These are phyloP conservation scores for Linum trigynum DNA, from an alignment of 345 rosid species.

Conservation along the genomic window DNA sequence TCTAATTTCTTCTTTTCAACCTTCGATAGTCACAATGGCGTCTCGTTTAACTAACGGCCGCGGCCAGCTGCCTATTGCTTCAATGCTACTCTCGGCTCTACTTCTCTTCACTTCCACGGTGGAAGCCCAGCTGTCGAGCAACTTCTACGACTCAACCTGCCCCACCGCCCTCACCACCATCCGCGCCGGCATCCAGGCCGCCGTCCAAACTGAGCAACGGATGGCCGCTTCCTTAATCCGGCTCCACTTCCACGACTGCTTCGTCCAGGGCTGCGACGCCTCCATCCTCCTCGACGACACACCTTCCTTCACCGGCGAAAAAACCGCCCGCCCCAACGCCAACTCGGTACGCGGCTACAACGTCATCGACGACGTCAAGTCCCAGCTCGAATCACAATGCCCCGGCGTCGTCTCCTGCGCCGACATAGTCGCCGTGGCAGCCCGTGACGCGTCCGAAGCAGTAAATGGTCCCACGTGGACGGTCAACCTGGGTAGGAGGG, in stretches of 20 bases:
- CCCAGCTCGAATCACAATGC: not conserved
- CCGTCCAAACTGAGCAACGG: slow-evolving; percentile 31
- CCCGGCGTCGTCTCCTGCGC: slow-evolving; percentile 12
- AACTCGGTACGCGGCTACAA: not conserved
- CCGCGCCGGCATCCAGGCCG: slow-evolving; percentile 23
- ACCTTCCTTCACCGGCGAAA: not conserved
- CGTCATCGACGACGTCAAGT: not conserved
- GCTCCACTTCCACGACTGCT: no score
- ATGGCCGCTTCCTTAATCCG: slow-evolving; percentile 41
- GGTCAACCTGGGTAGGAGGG: not conserved
- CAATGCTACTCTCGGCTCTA: no score
- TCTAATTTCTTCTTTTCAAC: no score
- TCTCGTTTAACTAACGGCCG: no score
- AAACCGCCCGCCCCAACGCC: not conserved
- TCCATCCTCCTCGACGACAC: slow-evolving; percentile 4
- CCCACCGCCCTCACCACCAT: slow-evolving; percentile 34
- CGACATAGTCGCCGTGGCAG: not conserved
- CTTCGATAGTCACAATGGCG: no score
- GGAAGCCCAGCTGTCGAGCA: slow-evolving; percentile 38
- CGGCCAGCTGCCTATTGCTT: no score
- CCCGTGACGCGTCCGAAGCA: not conserved
- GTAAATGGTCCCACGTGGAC: not conserved
- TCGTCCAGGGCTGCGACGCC: slow-evolving; percentile 33
- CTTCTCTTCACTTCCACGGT: slow-evolving; percentile 3
- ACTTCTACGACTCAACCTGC: slow-evolving; percentile 39